Evolutionary conservation across 495 filamentous ascomycete genomes (phyloP).

Genomic region (Penicillium cosmopolitanum): DNA sequence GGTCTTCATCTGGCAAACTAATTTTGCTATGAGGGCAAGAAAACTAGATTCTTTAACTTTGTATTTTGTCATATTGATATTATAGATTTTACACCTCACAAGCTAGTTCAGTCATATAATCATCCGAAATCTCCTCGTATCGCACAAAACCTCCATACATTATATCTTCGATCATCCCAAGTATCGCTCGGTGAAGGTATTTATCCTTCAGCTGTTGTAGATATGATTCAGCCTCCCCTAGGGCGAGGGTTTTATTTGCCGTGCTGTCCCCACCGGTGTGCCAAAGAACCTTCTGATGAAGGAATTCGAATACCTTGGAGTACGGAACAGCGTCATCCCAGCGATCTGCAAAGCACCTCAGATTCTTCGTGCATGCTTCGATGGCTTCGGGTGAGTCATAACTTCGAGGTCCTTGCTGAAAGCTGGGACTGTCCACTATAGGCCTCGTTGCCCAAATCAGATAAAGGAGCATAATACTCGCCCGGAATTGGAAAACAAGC

Average conservation of each 20-base stretch:
- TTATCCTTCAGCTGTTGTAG: constrained; percentile 31
- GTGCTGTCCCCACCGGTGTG: neutral
- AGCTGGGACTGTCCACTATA: constrained; percentile 7
- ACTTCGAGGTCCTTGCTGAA: constrained; percentile 6
- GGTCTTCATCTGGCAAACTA: constrained; percentile 29
- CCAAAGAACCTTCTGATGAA: constrained; percentile 22
- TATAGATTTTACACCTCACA: constrained; percentile 7
- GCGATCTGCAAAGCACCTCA: constrained; percentile 31
- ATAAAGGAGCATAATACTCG: constrained; percentile 38
- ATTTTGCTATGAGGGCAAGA: constrained; percentile 25
- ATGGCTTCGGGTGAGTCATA: constrained; percentile 28
- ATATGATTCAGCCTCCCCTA: constrained; percentile 25
- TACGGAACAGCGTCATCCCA: constrained; percentile 36
- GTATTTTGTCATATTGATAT: neutral
- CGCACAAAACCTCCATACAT: constrained; percentile 21
- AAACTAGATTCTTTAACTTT: neutral
- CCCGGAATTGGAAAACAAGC: constrained; percentile 40
- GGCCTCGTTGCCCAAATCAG: constrained; percentile 31
- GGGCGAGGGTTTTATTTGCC: neutral
- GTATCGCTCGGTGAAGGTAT: constrained; percentile 34
- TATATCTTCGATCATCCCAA: constrained; percentile 42
- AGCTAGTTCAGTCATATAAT: constrained; percentile 14
- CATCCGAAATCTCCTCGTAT: constrained; percentile 11
- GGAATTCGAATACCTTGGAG: constrained; percentile 27
- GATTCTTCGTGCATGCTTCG: constrained; percentile 25